Evolutionary conservation across 805 yeast genomes (phyloP).

Genomic region (Myxozyma sirexii): DNA sequence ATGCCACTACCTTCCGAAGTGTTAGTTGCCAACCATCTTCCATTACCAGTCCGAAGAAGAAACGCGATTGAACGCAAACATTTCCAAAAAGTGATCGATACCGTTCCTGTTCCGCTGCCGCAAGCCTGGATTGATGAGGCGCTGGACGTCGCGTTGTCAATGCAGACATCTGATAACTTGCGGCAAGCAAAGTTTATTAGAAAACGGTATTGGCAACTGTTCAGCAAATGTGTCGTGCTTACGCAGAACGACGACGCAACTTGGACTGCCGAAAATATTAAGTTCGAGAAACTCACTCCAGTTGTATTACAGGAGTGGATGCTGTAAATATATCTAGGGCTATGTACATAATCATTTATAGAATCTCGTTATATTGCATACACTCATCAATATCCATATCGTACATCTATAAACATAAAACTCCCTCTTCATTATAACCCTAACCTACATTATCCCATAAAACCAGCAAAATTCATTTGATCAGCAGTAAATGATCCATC

Average conservation of each 20-base stretch:
- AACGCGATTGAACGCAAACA: conserved; percentile 9
- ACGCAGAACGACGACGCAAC: not conserved
- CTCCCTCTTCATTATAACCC: not conserved
- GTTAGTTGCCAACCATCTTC: not conserved
- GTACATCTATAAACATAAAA: no score
- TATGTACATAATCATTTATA: no score
- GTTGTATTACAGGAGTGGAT: conserved; percentile 11
- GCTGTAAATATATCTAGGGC: not conserved
- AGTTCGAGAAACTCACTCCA: not conserved
- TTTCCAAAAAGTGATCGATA: not conserved
- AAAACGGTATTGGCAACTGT: conserved; percentile 4
- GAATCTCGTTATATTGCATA: not conserved
- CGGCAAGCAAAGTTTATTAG: not conserved
- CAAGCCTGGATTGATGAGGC: conserved; percentile 8
- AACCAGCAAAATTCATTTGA: not conserved
- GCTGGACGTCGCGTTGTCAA: not conserved
- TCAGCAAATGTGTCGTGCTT: not conserved
- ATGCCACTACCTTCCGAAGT: not conserved
- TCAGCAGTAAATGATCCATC: not conserved
- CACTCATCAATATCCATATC: not conserved
- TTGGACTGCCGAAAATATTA: conserved; percentile 6
- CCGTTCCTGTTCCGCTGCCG: conserved; percentile 3
- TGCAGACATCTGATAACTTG: no score
- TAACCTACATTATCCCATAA: not conserved
- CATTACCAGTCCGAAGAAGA: conserved; percentile 6